Conservation (phyloP, 495 filamentous ascomycete genomes). For the Hypoxylon trugodes region DNA sequence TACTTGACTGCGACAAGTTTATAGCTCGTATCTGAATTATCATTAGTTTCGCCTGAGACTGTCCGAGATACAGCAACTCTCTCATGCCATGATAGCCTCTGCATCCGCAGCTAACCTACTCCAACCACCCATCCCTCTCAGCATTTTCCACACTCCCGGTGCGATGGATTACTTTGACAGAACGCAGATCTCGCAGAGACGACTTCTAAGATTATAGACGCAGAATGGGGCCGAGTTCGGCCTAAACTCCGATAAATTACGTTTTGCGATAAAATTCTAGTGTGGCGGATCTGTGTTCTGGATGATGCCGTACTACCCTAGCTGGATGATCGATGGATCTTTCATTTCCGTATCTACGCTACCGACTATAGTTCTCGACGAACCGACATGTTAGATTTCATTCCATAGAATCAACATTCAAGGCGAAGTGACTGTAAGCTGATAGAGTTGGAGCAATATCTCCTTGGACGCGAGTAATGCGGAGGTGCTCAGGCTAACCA, state of each 20-base stretch:
- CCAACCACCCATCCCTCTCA: background rate
- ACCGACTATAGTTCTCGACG: background rate
- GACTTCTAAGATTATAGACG: background rate
- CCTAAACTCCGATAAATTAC: slow-evolving; percentile 18
- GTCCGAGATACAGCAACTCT: background rate
- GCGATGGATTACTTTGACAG: background rate
- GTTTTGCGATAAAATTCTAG: slow-evolving; percentile 11
- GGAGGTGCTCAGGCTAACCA: background rate
- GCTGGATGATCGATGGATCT: background rate
- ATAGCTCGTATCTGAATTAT: too few relatives aligned
- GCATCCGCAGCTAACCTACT: slow-evolving; percentile 2
- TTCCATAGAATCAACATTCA: background rate
- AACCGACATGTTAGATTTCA: background rate
- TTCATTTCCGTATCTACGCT: background rate
- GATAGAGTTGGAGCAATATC: background rate
- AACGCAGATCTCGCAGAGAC: background rate
- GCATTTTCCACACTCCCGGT: background rate
- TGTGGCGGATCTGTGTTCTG: background rate
- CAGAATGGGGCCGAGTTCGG: slow-evolving; percentile 8
- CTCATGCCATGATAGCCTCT: background rate
- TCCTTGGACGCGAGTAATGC: slow-evolving; percentile 18
- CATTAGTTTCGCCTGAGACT: too few relatives aligned
- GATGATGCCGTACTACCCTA: background rate
- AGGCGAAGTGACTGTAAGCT: background rate
- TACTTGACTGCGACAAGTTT: too few relatives aligned